Base-by-base conservation (phyloP, 768 basidiomycete species). In the Lenzites betulinus region DNA sequence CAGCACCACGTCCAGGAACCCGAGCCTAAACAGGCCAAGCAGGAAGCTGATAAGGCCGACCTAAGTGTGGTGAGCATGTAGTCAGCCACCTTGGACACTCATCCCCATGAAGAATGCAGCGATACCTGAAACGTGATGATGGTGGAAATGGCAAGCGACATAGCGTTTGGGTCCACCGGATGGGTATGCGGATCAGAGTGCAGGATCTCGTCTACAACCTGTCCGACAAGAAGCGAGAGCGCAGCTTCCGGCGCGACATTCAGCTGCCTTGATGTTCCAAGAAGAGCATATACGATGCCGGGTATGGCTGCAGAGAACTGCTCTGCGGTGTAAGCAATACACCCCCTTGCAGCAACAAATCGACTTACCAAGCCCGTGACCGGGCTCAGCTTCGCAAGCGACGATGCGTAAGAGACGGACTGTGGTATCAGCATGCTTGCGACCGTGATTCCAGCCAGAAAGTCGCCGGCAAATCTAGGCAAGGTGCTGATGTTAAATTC, bases 1-100 rank as follows among this genome's bases (percentile, higher is more conserved):
- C 28, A 98, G 81, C 6, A 96, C 90, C 13, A 96, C 95, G 71
- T 98, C 95, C 54, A 96, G 85, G 74, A 96, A 96, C 2, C 95
- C 94, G 11, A 98, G 79, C 25, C 93, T 82, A 70, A 95, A 88
- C 67, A 96, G 83, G 2, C 95, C 95, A 30, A 97, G 80, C 25
- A 90, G 71, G 60, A 92, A 93, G 1, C 93, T 88, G 64, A 97
- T 89, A 33, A 95, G 66, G 39, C 94, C 94, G 65, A 88, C 90
- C 90, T 92, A 41, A 4, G 11, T 18, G 9, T 23, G 42, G 18
- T 18, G 11, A 6, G 43, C 51, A 51, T 51, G 44, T n/a, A 28
- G 12, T 38, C 23, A 43, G 38, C 11, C 39, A 15, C 49, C 28
- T 28, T 1, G 13, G 20, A 30, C 26, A 38, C n/a, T n/a, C 15